These are phyloP conservation scores for Rubia tinctorum DNA, from an alignment of 305 asterid species.

Conservation along the genomic window DNA sequence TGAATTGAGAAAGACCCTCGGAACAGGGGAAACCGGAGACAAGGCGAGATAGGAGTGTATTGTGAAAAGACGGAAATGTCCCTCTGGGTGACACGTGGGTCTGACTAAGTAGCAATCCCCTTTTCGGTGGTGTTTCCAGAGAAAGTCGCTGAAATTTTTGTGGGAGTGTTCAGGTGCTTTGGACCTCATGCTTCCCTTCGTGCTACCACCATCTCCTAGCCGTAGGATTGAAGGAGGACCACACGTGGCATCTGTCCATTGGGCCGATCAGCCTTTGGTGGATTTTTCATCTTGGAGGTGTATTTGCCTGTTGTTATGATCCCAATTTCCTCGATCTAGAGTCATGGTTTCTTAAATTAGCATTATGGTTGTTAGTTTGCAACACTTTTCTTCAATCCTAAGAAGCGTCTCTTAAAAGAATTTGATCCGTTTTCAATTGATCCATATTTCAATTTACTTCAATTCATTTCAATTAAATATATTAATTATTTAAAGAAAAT, in stretches of 20 bases:
- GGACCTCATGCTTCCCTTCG: neutral
- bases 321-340: neutral
- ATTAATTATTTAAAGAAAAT: no score
- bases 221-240: neutral
- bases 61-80: slow-evolving; percentile 1
- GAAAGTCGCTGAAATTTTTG: slow-evolving; percentile 12
- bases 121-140: slow-evolving; percentile 37
- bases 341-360: neutral
- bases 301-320: neutral
- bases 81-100: slow-evolving; percentile 58
- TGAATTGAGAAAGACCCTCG: slow-evolving; percentile 4
- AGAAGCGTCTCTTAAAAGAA: neutral
- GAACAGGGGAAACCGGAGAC: slow-evolving; percentile 17
- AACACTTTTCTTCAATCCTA: neutral
- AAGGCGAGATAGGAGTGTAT: neutral
- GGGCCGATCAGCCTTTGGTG: neutral
- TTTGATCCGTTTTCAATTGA: no score
- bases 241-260: neutral
- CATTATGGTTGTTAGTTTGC: neutral
- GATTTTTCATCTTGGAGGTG: neutral
- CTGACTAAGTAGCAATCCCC: slow-evolving; percentile 33
- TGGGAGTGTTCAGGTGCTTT: slow-evolving; percentile 10
- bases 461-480: no score
- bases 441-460: no score
- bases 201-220: neutral